Percentiles rank a stretch among this genome's conserved stretches.
phyloP scores from a whole-genome alignment of 768 basidiomycete species.

The Termitomyces sp. region DNA sequence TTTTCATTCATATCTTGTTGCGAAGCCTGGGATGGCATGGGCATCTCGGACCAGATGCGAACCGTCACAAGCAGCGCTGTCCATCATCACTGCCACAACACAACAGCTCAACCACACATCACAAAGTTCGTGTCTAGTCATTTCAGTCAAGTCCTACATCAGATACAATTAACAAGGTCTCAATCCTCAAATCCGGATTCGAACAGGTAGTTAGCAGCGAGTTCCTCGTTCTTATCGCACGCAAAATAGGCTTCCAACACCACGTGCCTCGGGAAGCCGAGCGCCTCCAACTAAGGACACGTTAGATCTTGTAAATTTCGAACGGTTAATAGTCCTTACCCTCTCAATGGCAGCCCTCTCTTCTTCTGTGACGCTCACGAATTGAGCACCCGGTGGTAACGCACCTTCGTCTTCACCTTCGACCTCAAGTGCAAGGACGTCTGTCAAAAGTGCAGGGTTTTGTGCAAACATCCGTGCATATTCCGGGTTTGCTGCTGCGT shows the following conservation, averaged over 20 bases:
- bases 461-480: conserved; percentile 64
- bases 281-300: conserved; percentile 62
- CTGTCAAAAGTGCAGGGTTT: conserved; percentile 68
- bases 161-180: not conserved
- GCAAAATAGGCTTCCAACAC: conserved; percentile 92
- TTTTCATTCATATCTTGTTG: conserved; percentile 2
- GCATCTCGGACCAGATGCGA: not conserved
- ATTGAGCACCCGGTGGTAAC: conserved; percentile 49
- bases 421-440: conserved; percentile 53
- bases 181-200: conserved; percentile 61
- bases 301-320: not conserved
- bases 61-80: not conserved
- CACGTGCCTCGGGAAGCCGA: conserved; percentile 81
- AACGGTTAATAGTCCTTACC: conserved; percentile 43
- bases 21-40: not conserved
- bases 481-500: conserved; percentile 69
- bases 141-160: not conserved
- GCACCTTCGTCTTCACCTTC: conserved; percentile 40
- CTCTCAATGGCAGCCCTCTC: conserved; percentile 88
- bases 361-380: conserved; percentile 78
- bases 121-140: not conserved
- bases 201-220: conserved; percentile 93
- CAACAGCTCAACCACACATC: too few species aligned
- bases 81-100: not conserved
- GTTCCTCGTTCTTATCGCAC: conserved; percentile 95